These are phyloP conservation scores for Phytophthora meadii DNA, from an alignment of 352 stramenopile species.

Conservation along the genomic window DNA sequence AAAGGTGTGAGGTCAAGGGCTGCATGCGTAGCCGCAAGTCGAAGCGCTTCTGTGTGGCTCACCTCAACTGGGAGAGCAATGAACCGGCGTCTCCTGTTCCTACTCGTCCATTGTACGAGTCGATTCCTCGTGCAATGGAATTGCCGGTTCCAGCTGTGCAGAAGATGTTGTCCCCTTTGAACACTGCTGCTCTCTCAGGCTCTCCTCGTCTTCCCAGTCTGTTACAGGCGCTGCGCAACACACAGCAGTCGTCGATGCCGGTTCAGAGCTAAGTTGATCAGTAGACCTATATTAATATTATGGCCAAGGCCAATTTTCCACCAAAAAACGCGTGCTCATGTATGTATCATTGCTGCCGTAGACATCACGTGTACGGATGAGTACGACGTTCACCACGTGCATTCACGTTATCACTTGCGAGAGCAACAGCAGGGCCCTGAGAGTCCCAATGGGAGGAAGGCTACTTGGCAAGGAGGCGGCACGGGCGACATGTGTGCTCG, in stretches of 20 bases:
- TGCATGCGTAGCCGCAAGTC: constrained; percentile 72
- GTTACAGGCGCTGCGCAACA: constrained; percentile 51
- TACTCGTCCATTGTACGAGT: constrained; percentile 18
- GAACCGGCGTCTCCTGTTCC: constrained; percentile 8
- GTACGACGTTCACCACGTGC: neutral
- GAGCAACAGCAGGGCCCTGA: neutral
- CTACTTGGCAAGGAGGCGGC: too few species aligned
- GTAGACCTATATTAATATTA: constrained; percentile 26
- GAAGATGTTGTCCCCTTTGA: constrained; percentile 26
- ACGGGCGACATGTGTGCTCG: too few species aligned
- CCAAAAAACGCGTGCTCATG: neutral
- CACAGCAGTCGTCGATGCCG: constrained; percentile 31
- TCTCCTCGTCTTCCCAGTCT: constrained; percentile 50
- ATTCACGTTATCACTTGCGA: constrained; percentile 1
- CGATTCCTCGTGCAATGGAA: constrained; percentile 23
- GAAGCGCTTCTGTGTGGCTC: constrained; percentile 67
- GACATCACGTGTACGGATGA: too few species aligned
- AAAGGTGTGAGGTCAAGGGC: constrained; percentile 64
- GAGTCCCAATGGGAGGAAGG: too few species aligned
- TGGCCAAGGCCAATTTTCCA: constrained; percentile 4
- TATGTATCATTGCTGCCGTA: too few species aligned
- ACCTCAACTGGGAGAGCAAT: constrained; percentile 52
- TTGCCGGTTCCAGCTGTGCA: constrained; percentile 35
- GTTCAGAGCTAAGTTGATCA: constrained; percentile 24
- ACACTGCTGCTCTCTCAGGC: constrained; percentile 8